Evolutionary conservation across 306 rosid genomes (phyloP).

Genomic region (Cucurbita pepo): DNA sequence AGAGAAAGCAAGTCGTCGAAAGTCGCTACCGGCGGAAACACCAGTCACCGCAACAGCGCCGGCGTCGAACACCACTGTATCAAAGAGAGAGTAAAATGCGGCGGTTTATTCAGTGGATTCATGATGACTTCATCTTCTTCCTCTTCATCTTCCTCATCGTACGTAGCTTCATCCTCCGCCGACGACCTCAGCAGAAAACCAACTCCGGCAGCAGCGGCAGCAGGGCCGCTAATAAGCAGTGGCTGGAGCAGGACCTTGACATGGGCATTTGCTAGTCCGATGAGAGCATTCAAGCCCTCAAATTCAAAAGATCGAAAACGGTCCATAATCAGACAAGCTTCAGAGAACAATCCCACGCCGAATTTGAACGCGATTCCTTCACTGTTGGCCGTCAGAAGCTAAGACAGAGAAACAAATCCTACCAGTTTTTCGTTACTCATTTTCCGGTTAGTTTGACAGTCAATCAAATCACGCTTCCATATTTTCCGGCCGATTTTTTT

Average conservation of each 20-base stretch:
- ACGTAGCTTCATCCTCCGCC: slow-evolving; percentile 52
- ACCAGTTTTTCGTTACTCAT: background rate
- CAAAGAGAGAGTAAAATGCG: slow-evolving; percentile 70
- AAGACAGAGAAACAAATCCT: background rate
- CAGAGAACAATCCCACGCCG: background rate
- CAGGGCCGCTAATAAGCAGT: background rate
- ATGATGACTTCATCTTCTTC: slow-evolving; percentile 68
- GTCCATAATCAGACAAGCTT: slow-evolving; percentile 13
- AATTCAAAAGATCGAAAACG: slow-evolving; percentile 23
- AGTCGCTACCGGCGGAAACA: background rate
- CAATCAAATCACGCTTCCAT: background rate
- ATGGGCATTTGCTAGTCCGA: slow-evolving; percentile 93
- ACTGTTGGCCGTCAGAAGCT: slow-evolving; percentile 1
- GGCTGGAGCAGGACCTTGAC: slow-evolving; percentile 31
- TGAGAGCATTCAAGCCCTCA: slow-evolving; percentile 66
- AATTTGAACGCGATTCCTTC: slow-evolving; percentile 6
- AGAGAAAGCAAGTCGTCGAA: background rate
- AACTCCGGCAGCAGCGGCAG: slow-evolving; percentile 14
- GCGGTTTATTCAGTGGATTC: slow-evolving; percentile 76
- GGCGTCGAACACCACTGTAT: slow-evolving; percentile 27
- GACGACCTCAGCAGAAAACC: slow-evolving; percentile 18
- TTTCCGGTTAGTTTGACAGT: background rate
- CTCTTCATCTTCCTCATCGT: slow-evolving; percentile 51
- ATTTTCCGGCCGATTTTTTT: background rate
- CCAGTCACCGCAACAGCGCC: slow-evolving; percentile 1